Percentiles rank a stretch among this genome's conserved stretches.
Evolutionary conservation across 495 filamentous ascomycete species (phyloP).

Genomic region (Aspergillus nidulans): DNA sequence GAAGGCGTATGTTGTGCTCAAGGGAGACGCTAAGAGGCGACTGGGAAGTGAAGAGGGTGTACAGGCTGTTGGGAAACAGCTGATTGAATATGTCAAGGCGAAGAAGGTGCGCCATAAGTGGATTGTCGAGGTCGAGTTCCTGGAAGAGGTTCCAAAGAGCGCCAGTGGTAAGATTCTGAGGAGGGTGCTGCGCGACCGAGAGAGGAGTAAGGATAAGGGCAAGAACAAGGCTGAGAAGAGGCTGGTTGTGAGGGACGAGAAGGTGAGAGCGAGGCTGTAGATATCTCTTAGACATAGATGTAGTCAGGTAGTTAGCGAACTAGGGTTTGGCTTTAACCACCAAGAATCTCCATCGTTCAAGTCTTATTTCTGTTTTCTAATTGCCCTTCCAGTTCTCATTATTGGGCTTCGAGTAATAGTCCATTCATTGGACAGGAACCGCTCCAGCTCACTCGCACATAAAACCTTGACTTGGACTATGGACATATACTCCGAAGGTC

Average conservation of each 20-base stretch:
- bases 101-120: constrained; percentile 63
- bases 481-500: background rate
- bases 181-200: constrained; percentile 47
- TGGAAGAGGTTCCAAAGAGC: constrained; percentile 61
- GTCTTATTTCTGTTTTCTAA: too few relatives aligned
- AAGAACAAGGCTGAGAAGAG: constrained; percentile 17
- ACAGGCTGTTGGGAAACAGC: constrained; percentile 28
- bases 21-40: constrained; percentile 14
- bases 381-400: too few relatives aligned
- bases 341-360: background rate
- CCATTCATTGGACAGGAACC: background rate
- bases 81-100: constrained; percentile 54
- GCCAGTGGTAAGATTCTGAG: constrained; percentile 66
- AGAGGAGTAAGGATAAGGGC: background rate
- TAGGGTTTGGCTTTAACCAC: background rate
- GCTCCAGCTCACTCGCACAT: background rate
- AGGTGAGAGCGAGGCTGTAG: constrained; percentile 39
- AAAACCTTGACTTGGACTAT: background rate
- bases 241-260: constrained; percentile 33
- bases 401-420: too few relatives aligned
- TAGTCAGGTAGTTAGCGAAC: background rate
- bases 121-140: constrained; percentile 61
- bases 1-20: constrained; percentile 59
- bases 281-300: background rate
- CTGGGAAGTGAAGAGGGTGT: constrained; percentile 1